Evolutionary conservation across 768 basidiomycete genomes (phyloP), one percentile per base, ranked within the genome.

Genomic region (Boletus vermiculosoides): DNA sequence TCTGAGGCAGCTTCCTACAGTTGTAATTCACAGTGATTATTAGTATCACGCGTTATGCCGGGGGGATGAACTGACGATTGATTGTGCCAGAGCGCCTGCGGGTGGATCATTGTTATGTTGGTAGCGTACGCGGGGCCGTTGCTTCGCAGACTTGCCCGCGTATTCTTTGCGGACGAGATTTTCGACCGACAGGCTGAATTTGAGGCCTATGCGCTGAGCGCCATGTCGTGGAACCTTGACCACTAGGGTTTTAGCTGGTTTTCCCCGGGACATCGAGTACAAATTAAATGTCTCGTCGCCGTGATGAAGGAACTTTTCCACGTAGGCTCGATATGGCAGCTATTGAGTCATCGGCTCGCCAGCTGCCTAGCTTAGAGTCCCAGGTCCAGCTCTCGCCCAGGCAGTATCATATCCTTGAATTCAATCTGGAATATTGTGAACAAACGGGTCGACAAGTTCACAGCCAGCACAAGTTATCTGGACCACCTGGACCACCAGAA

Each of bases 221-320:
- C 88, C 86, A 61, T 90, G 88, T 55, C 86, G 78, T 20, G 90
- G 89, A 50, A 89, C 89, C 52, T 81, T 80, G 63, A 90, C 68
- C 67, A 81, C 83, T 50, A 90, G 78, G 36, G 75, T 72, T 59
- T 80, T 80, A 10, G 78, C 76, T 57, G 83, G 79, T 71, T 81
- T 83, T 58, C 78, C 78, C 52, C 70, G 67, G 42, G 66, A 60
- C 70, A 71, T 71, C 1, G 56, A 25, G 33, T 42, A 36, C 16
- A 11, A 18, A 59, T 40, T 46, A 25, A 45, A 45, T 8, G 44
- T 41, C n/a, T 34, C 18, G 40, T 55, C 37, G 45, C 33, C 9
- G 44, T 23, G 30, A 12, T 37, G 46, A 40, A 34, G 10, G 4
- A 11, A 30, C 28, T 44, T 30, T 25, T 40, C 33, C 53, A 16